phyloP scores from a whole-genome alignment of 1,284 basidiomycete genomes.

The Apiotrichum brassicae region DNA sequence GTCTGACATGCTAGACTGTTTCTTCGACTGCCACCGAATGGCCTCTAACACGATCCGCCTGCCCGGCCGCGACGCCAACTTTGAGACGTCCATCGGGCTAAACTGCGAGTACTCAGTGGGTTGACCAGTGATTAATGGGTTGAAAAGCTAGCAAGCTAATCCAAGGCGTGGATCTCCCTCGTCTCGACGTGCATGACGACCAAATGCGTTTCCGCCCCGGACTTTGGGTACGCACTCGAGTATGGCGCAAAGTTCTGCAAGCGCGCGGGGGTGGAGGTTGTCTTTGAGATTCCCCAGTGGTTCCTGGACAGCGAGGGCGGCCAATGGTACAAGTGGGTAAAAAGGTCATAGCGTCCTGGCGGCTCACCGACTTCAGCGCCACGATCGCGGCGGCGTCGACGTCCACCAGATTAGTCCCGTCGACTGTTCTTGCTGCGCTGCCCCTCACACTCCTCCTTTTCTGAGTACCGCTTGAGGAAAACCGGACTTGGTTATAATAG shows the following conservation, averaged over 20 bases:
- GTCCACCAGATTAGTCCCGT: too few species aligned
- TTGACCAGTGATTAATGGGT: too few species aligned
- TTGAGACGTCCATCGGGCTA: slow-evolving; percentile 13
- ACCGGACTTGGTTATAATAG: too few species aligned
- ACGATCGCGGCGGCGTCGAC: too few species aligned
- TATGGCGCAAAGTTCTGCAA: slow-evolving; percentile 27
- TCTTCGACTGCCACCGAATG: slow-evolving; percentile 21
- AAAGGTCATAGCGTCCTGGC: too few species aligned
- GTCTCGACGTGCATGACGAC: slow-evolving; percentile 27
- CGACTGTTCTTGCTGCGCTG: too few species aligned
- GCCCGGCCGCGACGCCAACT: slow-evolving; percentile 12
- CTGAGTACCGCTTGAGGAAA: too few species aligned
- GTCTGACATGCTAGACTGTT: slow-evolving; percentile 18
- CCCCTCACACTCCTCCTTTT: too few species aligned
- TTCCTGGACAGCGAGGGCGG: slow-evolving; percentile 22
- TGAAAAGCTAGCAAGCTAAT: too few species aligned
- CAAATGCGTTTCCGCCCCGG: slow-evolving; percentile 29
- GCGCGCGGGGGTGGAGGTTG: slow-evolving; percentile 27
- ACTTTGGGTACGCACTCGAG: slow-evolving; percentile 39
- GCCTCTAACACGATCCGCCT: slow-evolving; percentile 12
- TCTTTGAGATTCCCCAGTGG: slow-evolving; percentile 17
- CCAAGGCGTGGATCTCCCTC: slow-evolving; percentile 17
- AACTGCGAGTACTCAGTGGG: slow-evolving; percentile 31
- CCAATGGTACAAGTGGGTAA: slow-evolving; percentile 33
- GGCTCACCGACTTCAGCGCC: too few species aligned